Percentiles rank a stretch among this genome's conserved stretches.
phyloP scores from a whole-genome alignment of 768 basidiomycete species.

The Naganishia vaughanmartiniae region DNA sequence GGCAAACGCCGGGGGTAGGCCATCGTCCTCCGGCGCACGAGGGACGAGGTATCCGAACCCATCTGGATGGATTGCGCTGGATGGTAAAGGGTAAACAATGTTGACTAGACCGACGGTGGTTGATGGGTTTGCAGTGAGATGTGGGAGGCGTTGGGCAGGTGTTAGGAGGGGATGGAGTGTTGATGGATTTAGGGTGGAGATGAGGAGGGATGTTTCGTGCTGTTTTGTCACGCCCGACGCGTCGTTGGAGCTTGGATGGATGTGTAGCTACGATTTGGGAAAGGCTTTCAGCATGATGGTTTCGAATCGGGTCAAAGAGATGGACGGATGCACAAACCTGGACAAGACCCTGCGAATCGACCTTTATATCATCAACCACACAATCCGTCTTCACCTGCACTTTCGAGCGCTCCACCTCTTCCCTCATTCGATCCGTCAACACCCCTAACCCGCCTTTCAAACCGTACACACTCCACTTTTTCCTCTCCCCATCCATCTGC shows the following conservation, averaged over 20 bases:
- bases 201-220: slow-evolving; percentile 57
- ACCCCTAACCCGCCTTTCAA: slow-evolving; percentile 72
- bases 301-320: background rate
- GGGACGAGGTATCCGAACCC: slow-evolving; percentile 96
- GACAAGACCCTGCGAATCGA: background rate
- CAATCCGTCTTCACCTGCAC: slow-evolving; percentile 60
- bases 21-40: slow-evolving; percentile 51
- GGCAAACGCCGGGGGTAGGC: background rate
- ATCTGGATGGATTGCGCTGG: slow-evolving; percentile 64
- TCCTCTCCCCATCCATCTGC: slow-evolving; percentile 65
- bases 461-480: slow-evolving; percentile 80
- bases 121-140: slow-evolving; percentile 66
- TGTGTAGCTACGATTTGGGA: background rate
- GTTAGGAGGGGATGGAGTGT: slow-evolving; percentile 57
- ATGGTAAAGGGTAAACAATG: slow-evolving; percentile 67
- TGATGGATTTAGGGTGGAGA: slow-evolving; percentile 72
- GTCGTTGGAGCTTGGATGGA: background rate
- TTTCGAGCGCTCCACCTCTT: slow-evolving; percentile 58
- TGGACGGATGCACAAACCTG: background rate
- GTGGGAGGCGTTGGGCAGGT: slow-evolving; percentile 56
- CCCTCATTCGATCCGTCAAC: slow-evolving; percentile 62
- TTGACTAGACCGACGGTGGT: slow-evolving; percentile 86
- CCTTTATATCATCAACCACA: background rate
- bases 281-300: background rate
- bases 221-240: slow-evolving; percentile 5